Conservation (phyloP, 2,329 filamentous ascomycete genomes). For the Sclerotinia glacialis region DNA sequence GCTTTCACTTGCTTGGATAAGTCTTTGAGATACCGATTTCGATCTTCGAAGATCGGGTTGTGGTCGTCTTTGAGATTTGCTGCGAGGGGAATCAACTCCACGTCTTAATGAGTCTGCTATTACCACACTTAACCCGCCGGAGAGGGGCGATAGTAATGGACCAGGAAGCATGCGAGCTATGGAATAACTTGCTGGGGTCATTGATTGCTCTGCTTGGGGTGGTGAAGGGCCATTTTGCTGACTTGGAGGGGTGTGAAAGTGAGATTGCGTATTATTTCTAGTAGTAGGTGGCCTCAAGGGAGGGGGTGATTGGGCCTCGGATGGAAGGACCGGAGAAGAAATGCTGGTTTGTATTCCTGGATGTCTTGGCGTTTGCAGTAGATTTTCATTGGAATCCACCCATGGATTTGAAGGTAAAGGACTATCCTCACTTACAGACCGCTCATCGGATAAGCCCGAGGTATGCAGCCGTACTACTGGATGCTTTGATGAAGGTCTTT, state of each 20-base stretch:
- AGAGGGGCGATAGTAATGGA: constrained; percentile 58
- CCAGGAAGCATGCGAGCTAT: constrained; percentile 54
- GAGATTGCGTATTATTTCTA: constrained; percentile 33
- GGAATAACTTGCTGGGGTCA: constrained; percentile 47
- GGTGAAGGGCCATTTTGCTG: constrained; percentile 37
- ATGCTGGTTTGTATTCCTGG: constrained; percentile 31
- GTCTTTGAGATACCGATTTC: constrained; percentile 34
- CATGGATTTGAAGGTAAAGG: constrained; percentile 37
- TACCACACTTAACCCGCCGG: constrained; percentile 58
- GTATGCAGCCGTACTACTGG: constrained; percentile 27
- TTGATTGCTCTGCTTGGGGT: constrained; percentile 42
- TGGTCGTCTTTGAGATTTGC: constrained; percentile 36
- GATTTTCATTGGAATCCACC: constrained; percentile 31
- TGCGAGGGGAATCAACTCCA: constrained; percentile 47
- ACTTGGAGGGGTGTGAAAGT: constrained; percentile 35
- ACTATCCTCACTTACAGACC: constrained; percentile 25
- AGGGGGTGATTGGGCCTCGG: constrained; percentile 34
- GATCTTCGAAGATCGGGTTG: constrained; percentile 32
- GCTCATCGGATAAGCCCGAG: constrained; percentile 21
- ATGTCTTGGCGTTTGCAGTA: constrained; percentile 27
- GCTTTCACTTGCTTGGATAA: constrained; percentile 25
- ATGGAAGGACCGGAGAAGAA: constrained; percentile 36
- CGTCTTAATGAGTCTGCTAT: constrained; percentile 64
- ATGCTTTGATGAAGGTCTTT: constrained; percentile 30
- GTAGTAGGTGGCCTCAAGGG: constrained; percentile 29